Evolutionary conservation across 2,329 filamentous ascomycete species (phyloP).

Genomic region (Remersonia thermophila): DNA sequence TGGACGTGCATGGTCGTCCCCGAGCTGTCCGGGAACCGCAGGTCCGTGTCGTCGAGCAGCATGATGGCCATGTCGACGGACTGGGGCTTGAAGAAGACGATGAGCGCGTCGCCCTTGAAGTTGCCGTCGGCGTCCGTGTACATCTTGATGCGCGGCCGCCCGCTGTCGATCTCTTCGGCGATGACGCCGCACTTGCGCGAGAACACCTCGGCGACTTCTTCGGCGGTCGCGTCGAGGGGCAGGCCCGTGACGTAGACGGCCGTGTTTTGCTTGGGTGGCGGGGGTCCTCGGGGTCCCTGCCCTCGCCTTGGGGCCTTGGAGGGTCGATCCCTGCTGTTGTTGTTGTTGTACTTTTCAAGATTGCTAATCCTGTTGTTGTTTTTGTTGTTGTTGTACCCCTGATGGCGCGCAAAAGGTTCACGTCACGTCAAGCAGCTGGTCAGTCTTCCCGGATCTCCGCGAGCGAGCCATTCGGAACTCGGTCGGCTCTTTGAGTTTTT

Average conservation of each 20-base stretch:
- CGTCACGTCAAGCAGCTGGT: slow-evolving; percentile 15
- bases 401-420: slow-evolving; percentile 14
- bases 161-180: slow-evolving; percentile 84
- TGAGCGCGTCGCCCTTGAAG: slow-evolving; percentile 86
- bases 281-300: slow-evolving; percentile 24
- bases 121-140: slow-evolving; percentile 70
- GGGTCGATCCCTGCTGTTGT: slow-evolving; percentile 22
- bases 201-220: slow-evolving; percentile 76
- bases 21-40: slow-evolving; percentile 48
- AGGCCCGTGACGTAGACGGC: slow-evolving; percentile 87
- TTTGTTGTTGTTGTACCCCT: slow-evolving; percentile 21
- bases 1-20: slow-evolving; percentile 65
- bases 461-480: slow-evolving; percentile 6
- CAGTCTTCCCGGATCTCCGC: slow-evolving; percentile 13
- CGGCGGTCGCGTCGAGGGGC: slow-evolving; percentile 62
- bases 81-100: slow-evolving; percentile 91
- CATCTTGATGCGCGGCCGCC: slow-evolving; percentile 80
- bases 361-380: slow-evolving; percentile 21
- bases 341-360: not conserved
- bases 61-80: slow-evolving; percentile 79
- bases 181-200: slow-evolving; percentile 78
- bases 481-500: slow-evolving; percentile 7
- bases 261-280: slow-evolving; percentile 58
- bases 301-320: slow-evolving; percentile 31
- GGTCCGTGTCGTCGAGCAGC: slow-evolving; percentile 70